phyloP scores from a whole-genome alignment of 352 stramenopile species.

The Phytophthora pseudosyringae region DNA sequence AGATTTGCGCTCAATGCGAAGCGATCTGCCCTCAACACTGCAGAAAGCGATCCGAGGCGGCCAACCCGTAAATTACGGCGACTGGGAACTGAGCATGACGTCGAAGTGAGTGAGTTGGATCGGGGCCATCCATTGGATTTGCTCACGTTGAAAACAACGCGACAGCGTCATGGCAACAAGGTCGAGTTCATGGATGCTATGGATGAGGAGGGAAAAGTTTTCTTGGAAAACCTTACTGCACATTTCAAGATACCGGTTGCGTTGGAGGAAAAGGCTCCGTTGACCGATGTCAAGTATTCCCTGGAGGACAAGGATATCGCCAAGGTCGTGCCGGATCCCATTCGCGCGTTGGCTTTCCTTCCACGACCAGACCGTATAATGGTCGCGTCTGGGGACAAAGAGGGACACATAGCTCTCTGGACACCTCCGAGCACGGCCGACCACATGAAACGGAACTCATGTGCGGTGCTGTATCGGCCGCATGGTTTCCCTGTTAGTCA shows the following conservation, averaged over 20 bases:
- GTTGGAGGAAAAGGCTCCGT: conserved; percentile 20
- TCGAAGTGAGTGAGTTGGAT: conserved; percentile 2
- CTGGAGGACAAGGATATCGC: conserved; percentile 51
- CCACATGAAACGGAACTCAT: neutral
- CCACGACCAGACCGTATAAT: conserved; percentile 64
- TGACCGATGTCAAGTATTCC: conserved; percentile 40
- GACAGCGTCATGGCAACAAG: neutral
- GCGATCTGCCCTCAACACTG: too few species aligned
- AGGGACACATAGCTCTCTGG: conserved; percentile 55
- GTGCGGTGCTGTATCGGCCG: conserved; percentile 46
- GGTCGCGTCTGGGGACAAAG: conserved; percentile 68
- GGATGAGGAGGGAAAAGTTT: conserved; percentile 21
- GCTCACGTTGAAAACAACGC: neutral
- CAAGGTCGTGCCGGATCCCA: conserved; percentile 58
- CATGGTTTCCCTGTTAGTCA: conserved; percentile 57
- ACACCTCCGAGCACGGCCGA: conserved; percentile 1
- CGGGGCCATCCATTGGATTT: conserved; percentile 12
- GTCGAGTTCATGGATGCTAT: conserved; percentile 18
- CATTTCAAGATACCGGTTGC: conserved; percentile 1
- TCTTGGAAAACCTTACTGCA: conserved; percentile 30
- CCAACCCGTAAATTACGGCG: conserved; percentile 58
- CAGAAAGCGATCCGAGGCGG: neutral
- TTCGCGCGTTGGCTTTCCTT: conserved; percentile 73
- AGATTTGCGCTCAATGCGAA: conserved; percentile 1
- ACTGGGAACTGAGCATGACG: conserved; percentile 7